A percentile compares a stretch with the other conserved stretches of the same genome.
Conservation (phyloP, 2,329 filamentous ascomycete genomes). For the Sphaerulina populicola region DNA sequence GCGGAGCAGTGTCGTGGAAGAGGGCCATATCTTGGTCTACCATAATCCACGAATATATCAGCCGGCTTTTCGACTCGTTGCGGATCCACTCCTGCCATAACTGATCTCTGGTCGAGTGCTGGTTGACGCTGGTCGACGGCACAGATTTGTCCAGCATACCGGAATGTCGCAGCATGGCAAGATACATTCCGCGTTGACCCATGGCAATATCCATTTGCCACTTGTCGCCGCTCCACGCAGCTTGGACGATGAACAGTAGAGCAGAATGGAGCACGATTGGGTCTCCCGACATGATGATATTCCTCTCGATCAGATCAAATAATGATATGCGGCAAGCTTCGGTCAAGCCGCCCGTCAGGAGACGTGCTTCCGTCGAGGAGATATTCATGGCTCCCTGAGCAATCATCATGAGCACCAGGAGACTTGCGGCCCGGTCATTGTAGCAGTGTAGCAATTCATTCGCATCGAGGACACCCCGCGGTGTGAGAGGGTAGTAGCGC, state of each 20-base stretch:
- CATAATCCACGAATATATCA: slow-evolving; percentile 70
- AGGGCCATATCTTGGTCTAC: slow-evolving; percentile 63
- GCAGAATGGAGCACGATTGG: slow-evolving; percentile 57
- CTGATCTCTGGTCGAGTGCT: slow-evolving; percentile 44
- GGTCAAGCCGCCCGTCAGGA: slow-evolving; percentile 57
- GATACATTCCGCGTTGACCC: slow-evolving; percentile 65
- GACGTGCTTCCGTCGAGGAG: slow-evolving; percentile 56
- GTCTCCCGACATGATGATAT: slow-evolving; percentile 59
- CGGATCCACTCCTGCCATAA: slow-evolving; percentile 58
- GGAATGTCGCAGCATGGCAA: slow-evolving; percentile 62
- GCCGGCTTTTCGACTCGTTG: slow-evolving; percentile 54
- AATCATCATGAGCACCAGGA: slow-evolving; percentile 63
- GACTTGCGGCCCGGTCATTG: slow-evolving; percentile 56
- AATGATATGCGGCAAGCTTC: slow-evolving; percentile 65
- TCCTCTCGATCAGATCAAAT: slow-evolving; percentile 64
- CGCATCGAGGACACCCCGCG: slow-evolving; percentile 53
- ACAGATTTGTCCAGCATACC: slow-evolving; percentile 51
- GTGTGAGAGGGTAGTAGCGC: slow-evolving; percentile 57
- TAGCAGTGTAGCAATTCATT: slow-evolving; percentile 56
- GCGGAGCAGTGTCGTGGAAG: slow-evolving; percentile 55
- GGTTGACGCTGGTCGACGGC: slow-evolving; percentile 40
- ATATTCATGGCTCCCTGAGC: slow-evolving; percentile 61
- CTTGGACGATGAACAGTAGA: slow-evolving; percentile 58
- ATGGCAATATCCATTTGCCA: slow-evolving; percentile 71
- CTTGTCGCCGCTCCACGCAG: slow-evolving; percentile 66